phyloP scores from a whole-genome alignment of 2,329 filamentous ascomycete species.

The Parastagonospora nodorum region DNA sequence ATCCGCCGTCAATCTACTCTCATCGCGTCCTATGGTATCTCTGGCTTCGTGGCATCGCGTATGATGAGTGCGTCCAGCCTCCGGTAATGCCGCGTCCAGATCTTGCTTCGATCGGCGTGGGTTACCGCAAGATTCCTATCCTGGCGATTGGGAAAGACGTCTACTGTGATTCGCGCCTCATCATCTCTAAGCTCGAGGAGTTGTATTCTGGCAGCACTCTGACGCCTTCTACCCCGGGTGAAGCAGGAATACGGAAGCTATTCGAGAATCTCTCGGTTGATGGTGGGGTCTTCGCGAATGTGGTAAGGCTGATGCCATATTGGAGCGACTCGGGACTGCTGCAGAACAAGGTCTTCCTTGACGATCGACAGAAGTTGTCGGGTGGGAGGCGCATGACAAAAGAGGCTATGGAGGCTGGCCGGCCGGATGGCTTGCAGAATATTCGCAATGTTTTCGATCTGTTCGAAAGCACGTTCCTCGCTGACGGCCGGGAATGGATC shows the following conservation, averaged over 20 bases:
- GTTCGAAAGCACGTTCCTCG: slow-evolving; percentile 66
- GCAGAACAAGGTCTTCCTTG: slow-evolving; percentile 62
- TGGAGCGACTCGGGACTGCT: slow-evolving; percentile 59
- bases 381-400: slow-evolving; percentile 50
- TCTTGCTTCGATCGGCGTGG: slow-evolving; percentile 36
- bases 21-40: slow-evolving; percentile 70
- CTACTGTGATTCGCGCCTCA: slow-evolving; percentile 39
- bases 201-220: slow-evolving; percentile 21
- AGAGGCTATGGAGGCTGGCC: slow-evolving; percentile 47
- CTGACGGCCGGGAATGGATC: slow-evolving; percentile 70
- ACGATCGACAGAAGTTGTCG: slow-evolving; percentile 59
- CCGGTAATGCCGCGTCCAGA: slow-evolving; percentile 38
- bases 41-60: slow-evolving; percentile 66
- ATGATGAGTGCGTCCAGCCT: slow-evolving; percentile 70
- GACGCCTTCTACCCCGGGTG: slow-evolving; percentile 30
- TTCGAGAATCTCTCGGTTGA: slow-evolving; percentile 63
- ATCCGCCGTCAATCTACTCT: slow-evolving; percentile 68
- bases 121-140: slow-evolving; percentile 46
- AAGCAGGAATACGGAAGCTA: slow-evolving; percentile 58
- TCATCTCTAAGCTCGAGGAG: slow-evolving; percentile 37
- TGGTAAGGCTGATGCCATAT: slow-evolving; percentile 62
- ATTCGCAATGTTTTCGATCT: slow-evolving; percentile 61
- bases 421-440: slow-evolving; percentile 63
- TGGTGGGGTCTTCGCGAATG: slow-evolving; percentile 60
- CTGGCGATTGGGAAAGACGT: slow-evolving; percentile 39